Evolutionary conservation across 2,329 filamentous ascomycete genomes (phyloP).

Genomic region (Nigrospora osmanthi): DNA sequence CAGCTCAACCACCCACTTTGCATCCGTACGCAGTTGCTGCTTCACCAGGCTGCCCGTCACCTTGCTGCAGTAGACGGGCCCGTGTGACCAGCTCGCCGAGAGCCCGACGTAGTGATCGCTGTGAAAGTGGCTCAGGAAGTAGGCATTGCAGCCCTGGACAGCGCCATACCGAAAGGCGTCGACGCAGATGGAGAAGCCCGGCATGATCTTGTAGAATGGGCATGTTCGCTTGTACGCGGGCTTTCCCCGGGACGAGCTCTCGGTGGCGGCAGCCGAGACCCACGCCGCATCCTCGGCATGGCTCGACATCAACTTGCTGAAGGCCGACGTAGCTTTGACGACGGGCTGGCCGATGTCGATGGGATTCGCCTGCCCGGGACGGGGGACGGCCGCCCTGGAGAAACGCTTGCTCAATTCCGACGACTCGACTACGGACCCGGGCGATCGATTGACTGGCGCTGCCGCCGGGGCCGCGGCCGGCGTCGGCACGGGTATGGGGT

Average conservation of each 20-base stretch:
- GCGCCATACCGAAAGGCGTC: constrained; percentile 95
- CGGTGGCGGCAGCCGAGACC: constrained; percentile 75
- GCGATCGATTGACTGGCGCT: constrained; percentile 13
- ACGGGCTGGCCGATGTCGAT: constrained; percentile 45
- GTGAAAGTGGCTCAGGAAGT: constrained; percentile 96
- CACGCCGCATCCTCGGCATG: constrained; percentile 88
- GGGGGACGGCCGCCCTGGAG: constrained; percentile 60
- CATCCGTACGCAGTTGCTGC: constrained; percentile 77
- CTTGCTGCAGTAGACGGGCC: constrained; percentile 92
- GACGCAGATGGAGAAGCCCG: constrained; percentile 85
- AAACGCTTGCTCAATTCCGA: constrained; percentile 47
- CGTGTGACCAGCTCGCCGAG: constrained; percentile 81
- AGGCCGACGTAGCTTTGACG: constrained; percentile 57
- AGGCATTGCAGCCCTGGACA: constrained; percentile 84
- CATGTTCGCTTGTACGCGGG: constrained; percentile 85
- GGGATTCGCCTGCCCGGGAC: constrained; percentile 75
- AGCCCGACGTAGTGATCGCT: constrained; percentile 95
- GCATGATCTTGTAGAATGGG: constrained; percentile 97
- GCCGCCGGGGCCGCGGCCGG: constrained; percentile 40
- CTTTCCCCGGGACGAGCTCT: constrained; percentile 71
- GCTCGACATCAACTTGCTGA: constrained; percentile 85
- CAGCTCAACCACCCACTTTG: constrained; percentile 75
- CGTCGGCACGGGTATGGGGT: too few species aligned
- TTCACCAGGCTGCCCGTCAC: constrained; percentile 86
- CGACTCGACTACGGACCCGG: constrained; percentile 23